Evolutionary conservation across 176 grass and related monocot genomes (phyloP), one percentile per base, ranked within the genome.

Genomic region (Eleusine indica): DNA sequence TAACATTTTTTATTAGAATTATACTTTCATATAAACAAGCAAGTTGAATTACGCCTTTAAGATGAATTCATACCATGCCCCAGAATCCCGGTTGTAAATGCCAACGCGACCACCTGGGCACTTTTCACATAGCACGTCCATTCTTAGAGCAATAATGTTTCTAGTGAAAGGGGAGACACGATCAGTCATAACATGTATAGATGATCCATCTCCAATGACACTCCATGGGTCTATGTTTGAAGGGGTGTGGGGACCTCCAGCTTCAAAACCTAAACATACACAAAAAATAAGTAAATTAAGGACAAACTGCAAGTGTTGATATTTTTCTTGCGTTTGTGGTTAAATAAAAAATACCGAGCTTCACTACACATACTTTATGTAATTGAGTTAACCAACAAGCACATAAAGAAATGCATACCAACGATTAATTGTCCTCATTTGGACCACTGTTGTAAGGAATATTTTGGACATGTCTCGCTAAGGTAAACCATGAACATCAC

Each of bases 51-150:
- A 35, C 2, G 32, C 1, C 32, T 35, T 46, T 46, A 9, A 46
- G 44, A 62, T 2, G 73, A 61, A 43, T 12, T 62, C 39, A 9
- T 89, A 97, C 94, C 92, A 97, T 97, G 85, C 94, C 94, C 94
- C 94, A 97, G 78, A 83, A 97, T 28, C 94, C 94, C 5, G 90
- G 52, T 97, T 97, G 74, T 92, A 97, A 72, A 97, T 77, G 15
- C 92, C 94, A 71, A 97, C 92, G 29, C 60, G 22, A 11, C n/a
- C 60, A 66, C 29, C 41, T 30, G 92, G 92, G 75, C 60, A 63
- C 8, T 81, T 35, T 22, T 88, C 88, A 82, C 94, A 97, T 11
- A 90, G 78, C 73, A 94, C 58, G 21, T 97, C 83, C 88, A 97
- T 88, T 76, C 86, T 86, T 43, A 97, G 74, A 56, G 94, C 94